Evolutionary conservation across 1,139 yeast genomes (phyloP).

Genomic region (Sugiyamaella neomexicana): DNA sequence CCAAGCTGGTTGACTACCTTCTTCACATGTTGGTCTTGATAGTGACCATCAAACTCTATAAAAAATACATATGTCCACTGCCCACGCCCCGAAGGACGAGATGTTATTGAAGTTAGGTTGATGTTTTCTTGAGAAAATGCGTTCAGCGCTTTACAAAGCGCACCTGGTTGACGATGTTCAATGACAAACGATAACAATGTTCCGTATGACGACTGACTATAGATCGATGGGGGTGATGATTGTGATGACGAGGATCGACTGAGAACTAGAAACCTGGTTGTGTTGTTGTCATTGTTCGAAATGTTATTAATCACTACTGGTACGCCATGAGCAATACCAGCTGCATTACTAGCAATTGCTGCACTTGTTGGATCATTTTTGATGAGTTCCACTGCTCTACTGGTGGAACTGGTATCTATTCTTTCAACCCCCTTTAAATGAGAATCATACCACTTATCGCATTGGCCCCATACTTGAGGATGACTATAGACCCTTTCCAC

Average conservation of each 20-base stretch:
- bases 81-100: conserved; percentile 60
- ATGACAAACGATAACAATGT: conserved; percentile 68
- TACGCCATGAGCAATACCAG: conserved; percentile 62
- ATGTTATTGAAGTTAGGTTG: conserved; percentile 68
- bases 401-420: conserved; percentile 75
- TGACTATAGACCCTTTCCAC: conserved; percentile 74
- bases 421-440: conserved; percentile 33
- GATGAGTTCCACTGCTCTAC: conserved; percentile 76
- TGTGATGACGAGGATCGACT: conserved; percentile 44
- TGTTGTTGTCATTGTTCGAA: conserved; percentile 72
- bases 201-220: conserved; percentile 33
- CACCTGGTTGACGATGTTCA: conserved; percentile 65
- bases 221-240: background rate
- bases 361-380: conserved; percentile 43
- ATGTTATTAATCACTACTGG: conserved; percentile 55
- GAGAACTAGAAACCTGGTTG: conserved; percentile 79
- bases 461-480: conserved; percentile 99
- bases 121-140: conserved; percentile 58
- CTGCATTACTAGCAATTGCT: conserved; percentile 63
- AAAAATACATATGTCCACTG: conserved; percentile 88
- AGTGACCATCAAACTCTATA: conserved; percentile 55
- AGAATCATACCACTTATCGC: conserved; percentile 52
- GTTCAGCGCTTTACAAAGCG: conserved; percentile 65
- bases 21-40: conserved; percentile 25
- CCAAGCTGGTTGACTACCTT: conserved; percentile 27